A percentile compares a stretch with the other conserved stretches of the same genome.
Evolutionary conservation across 169 alveolate species (phyloP).

Genomic region (Eimeria sp.): DNA sequence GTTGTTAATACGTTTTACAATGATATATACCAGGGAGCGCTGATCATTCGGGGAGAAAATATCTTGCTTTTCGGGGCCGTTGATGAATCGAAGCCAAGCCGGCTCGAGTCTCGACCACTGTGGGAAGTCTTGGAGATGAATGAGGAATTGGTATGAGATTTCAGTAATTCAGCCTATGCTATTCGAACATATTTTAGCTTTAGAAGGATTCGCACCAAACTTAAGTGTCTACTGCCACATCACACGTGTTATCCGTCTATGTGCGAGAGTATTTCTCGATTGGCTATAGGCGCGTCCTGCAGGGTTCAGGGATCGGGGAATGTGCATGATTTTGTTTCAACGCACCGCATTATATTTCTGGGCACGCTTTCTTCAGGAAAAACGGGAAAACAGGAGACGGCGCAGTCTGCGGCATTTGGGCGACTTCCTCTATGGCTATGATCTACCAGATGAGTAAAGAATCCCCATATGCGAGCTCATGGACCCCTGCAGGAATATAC

Average conservation of each 20-base stretch:
- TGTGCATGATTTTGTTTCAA: neutral
- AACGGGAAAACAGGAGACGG: constrained; percentile 46
- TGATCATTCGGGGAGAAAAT: constrained; percentile 86
- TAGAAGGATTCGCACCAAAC: neutral
- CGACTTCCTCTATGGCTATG: constrained; percentile 70
- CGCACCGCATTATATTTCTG: neutral
- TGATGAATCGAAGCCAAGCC: constrained; percentile 80
- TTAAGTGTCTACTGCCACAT: neutral
- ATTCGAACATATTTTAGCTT: neutral
- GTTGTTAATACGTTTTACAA: constrained; percentile 72
- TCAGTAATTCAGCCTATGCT: neutral
- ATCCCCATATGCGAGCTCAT: neutral
- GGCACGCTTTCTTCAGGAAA: neutral
- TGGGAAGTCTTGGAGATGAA: constrained; percentile 81
- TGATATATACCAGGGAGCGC: constrained; percentile 79
- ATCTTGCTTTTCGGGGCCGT: constrained; percentile 85
- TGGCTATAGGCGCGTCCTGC: neutral
- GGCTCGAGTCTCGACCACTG: constrained; percentile 67
- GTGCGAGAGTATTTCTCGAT: neutral
- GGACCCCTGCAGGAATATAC: neutral
- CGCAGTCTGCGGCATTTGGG: constrained; percentile 58
- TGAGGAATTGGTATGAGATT: constrained; percentile 66
- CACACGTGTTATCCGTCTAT: neutral
- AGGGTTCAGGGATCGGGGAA: neutral
- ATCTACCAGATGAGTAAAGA: constrained; percentile 53